Evolutionary conservation across 768 basidiomycete species (phyloP).

Genomic region (Leccinum broughii): DNA sequence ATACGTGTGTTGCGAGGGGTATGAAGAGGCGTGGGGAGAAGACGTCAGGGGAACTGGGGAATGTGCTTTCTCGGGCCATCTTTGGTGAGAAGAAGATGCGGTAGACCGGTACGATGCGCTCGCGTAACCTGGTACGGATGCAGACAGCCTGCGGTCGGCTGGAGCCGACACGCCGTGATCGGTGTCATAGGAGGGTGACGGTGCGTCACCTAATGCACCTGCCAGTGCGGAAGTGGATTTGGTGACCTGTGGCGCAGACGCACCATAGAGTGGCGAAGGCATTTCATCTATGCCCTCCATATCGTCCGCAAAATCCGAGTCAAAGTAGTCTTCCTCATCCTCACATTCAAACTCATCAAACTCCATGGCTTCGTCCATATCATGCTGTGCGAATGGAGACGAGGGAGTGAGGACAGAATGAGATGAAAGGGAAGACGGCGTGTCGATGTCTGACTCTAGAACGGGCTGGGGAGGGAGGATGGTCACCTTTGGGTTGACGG

Average conservation of each 20-base stretch:
- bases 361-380: conserved; percentile 23
- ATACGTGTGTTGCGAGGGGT: conserved; percentile 24
- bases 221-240: conserved; percentile 35
- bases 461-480: conserved; percentile 26
- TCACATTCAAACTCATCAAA: conserved; percentile 35
- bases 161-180: conserved; percentile 12
- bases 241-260: conserved; percentile 23
- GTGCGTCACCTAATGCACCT: conserved; percentile 32
- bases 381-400: conserved; percentile 29
- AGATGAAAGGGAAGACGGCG: conserved; percentile 34
- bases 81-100: conserved; percentile 10
- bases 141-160: conserved; percentile 32
- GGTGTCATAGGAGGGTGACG: conserved; percentile 14
- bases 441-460: conserved; percentile 29
- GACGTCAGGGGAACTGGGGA: conserved; percentile 11
- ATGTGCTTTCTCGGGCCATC: conserved; percentile 19
- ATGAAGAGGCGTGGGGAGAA: conserved; percentile 12
- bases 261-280: conserved; percentile 22
- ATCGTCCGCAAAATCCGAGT: conserved; percentile 35
- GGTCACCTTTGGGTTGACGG: conserved; percentile 31
- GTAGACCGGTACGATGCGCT: conserved; percentile 24
- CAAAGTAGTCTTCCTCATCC: conserved; percentile 33
- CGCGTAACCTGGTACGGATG: conserved; percentile 34
- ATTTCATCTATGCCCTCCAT: conserved; percentile 32
- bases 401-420: conserved; percentile 33